These are phyloP conservation scores for Euphrasia arctica DNA, from an alignment of 305 asterid species.

Conservation along the genomic window DNA sequence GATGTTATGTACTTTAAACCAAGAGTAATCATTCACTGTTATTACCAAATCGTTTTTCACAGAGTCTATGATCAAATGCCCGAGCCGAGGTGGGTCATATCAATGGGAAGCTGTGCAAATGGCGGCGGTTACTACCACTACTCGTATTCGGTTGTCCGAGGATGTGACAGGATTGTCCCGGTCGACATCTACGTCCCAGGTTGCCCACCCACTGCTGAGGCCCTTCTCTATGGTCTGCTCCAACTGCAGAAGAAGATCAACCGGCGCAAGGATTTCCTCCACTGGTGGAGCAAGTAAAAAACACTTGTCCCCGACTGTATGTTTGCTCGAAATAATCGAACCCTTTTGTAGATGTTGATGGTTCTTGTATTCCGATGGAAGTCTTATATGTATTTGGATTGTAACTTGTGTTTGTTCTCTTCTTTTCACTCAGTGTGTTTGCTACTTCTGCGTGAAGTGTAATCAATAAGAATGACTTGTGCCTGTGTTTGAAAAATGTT, in stretches of 20 bases:
- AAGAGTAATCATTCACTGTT: not conserved
- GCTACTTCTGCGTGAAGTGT: too few species aligned
- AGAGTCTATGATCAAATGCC: conserved; percentile 86
- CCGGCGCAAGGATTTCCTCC: conserved; percentile 65
- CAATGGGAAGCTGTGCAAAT: conserved; percentile 82
- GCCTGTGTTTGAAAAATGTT: too few species aligned
- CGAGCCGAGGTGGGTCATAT: conserved; percentile 78
- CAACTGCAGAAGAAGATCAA: conserved; percentile 72
- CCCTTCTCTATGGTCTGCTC: conserved; percentile 58
- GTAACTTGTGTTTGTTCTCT: not conserved
- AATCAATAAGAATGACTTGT: too few species aligned
- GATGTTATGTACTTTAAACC: not conserved
- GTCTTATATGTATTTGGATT: conserved; percentile 5
- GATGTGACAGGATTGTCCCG: conserved; percentile 66
- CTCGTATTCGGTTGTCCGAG: conserved; percentile 70
- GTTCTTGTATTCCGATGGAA: conserved; percentile 4
- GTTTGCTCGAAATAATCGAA: conserved; percentile 27
- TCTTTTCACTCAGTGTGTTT: not conserved
- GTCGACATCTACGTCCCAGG: conserved; percentile 73
- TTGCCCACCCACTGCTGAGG: conserved; percentile 74
- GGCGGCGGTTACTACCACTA: conserved; percentile 81
- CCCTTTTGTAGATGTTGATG: not conserved
- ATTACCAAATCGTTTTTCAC: conserved; percentile 17
- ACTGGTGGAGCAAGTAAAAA: conserved; percentile 61
- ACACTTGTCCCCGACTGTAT: conserved; percentile 24